Base-by-base conservation (phyloP, 1,139 yeast species). In the Suhomyces coccinellae region DNA sequence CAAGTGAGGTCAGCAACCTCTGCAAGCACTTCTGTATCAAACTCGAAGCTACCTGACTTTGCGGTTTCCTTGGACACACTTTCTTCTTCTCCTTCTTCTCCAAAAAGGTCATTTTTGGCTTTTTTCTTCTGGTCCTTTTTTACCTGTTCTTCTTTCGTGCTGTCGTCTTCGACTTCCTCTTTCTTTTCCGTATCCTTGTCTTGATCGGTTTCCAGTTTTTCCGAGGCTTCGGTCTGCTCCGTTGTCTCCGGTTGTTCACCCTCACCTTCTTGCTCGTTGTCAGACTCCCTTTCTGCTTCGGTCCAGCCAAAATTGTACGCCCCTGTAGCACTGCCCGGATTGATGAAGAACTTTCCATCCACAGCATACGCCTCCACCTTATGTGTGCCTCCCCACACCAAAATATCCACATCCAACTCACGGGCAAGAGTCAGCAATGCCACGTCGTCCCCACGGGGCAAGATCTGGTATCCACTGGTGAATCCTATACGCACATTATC, bases 351-450 rank as follows among this genome's bases (percentile, higher is more conserved):
- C 67, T 88, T 89, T 26, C 95, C 96, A 54, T 90, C 98, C 49
- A 91, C 71, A 10, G 95, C 88, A 59, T 89, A 93, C 0, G 97
- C 97, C 60, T 93, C 98, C 7, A 89, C 95, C 52, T 83, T 81
- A 62, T 89, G 96, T 2, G 96, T 85, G 0, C 97, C 96, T n/a
- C 98, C 98, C 88, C 95, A 89, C n/a, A 93, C 74, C 56, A 93
- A 72, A 9, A 93, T 79, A 64, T 93, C 98, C 38, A 88, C 98
- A 61, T 91, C 96, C 73, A 91, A 73, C 65, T 90, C 93, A 49
- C 99, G 75, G 0, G 99, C 97, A 48, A 87, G 77, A 1, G 87
- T 80, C 55, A 88, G 73, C 48, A 93, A 72, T 37, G 95, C 84
- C 56, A 91, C 80, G 3, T 97, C 96, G 58, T 93, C 99, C 38